Conservation (phyloP, 495 filamentous ascomycete genomes). For the Daldinia loculata region DNA sequence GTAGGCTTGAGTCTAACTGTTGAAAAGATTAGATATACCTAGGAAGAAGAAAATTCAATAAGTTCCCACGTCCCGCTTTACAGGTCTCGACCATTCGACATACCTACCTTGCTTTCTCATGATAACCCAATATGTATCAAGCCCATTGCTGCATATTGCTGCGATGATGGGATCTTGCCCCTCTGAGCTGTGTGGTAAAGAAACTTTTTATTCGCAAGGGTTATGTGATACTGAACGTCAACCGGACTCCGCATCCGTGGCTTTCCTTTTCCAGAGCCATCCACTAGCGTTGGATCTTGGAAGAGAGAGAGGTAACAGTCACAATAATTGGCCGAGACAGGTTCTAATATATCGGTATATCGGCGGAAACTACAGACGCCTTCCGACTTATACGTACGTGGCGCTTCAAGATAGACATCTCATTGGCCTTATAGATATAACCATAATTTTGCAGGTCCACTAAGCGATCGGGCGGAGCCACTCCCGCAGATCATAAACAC, state of each 20-base stretch:
- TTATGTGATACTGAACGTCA: not conserved
- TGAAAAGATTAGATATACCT: not conserved
- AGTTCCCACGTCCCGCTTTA: not conserved
- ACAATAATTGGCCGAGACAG: not conserved
- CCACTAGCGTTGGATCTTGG: not conserved
- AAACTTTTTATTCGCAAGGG: not conserved
- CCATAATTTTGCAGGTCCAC: not conserved
- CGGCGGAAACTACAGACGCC: not conserved
- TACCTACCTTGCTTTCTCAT: not conserved
- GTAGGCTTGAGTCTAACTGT: not conserved
- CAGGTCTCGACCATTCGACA: not conserved
- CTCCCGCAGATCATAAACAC: slow-evolving; percentile 3
- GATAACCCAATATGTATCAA: not conserved
- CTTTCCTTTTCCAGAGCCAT: not conserved
- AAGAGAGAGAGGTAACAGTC: not conserved
- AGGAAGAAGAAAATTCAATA: not conserved
- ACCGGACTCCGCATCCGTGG: not conserved
- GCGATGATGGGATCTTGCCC: not conserved
- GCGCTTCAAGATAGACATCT: not conserved
- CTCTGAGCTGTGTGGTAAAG: not conserved
- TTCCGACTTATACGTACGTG: not conserved
- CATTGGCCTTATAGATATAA: not conserved
- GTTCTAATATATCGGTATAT: not conserved
- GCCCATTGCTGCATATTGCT: not conserved
- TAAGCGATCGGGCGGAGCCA: not conserved